A percentile compares a stretch with the other conserved stretches of the same genome.
Evolutionary conservation across 2,329 filamentous ascomycete species (phyloP).

Genomic region (Acrodontium crateriforme): DNA sequence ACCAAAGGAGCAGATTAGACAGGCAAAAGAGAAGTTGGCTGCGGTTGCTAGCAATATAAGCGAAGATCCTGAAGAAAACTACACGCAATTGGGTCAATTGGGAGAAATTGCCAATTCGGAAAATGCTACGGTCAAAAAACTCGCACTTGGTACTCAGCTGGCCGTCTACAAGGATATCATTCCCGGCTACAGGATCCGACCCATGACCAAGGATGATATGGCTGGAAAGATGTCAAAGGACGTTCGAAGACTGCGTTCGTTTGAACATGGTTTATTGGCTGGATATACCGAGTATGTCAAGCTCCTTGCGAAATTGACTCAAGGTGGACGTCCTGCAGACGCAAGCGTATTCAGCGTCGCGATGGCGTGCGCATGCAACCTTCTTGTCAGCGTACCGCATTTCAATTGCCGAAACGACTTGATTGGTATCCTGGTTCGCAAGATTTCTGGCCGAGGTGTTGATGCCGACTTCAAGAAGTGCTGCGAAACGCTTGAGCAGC

Average conservation of each 20-base stretch:
- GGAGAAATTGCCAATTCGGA: constrained; percentile 57
- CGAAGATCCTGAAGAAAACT: constrained; percentile 85
- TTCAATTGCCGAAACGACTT: constrained; percentile 93
- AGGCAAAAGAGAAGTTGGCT: constrained; percentile 86
- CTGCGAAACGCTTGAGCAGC: constrained; percentile 59
- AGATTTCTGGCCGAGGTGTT: constrained; percentile 58
- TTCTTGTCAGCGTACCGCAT: constrained; percentile 73
- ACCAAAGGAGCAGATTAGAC: constrained; percentile 62
- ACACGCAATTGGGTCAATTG: constrained; percentile 62
- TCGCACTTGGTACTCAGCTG: constrained; percentile 74
- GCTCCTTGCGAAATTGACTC: constrained; percentile 53
- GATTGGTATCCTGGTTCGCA: constrained; percentile 72
- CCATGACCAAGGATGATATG: constrained; percentile 58
- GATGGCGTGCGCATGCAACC: constrained; percentile 69
- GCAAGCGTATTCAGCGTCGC: constrained; percentile 53
- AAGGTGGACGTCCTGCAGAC: constrained; percentile 24
- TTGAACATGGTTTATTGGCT: constrained; percentile 74
- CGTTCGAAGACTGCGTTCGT: constrained; percentile 65
- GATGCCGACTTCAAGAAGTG: constrained; percentile 69
- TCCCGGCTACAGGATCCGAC: constrained; percentile 87
- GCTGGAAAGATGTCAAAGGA: constrained; percentile 82
- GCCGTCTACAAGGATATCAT: constrained; percentile 93
- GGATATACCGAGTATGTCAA: constrained; percentile 79
- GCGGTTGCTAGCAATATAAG: constrained; percentile 69
- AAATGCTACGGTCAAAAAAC: constrained; percentile 64